These are phyloP conservation scores for Sporisorium reilianum DNA, from an alignment of 1,284 basidiomycete genomes.

Conservation along the genomic window DNA sequence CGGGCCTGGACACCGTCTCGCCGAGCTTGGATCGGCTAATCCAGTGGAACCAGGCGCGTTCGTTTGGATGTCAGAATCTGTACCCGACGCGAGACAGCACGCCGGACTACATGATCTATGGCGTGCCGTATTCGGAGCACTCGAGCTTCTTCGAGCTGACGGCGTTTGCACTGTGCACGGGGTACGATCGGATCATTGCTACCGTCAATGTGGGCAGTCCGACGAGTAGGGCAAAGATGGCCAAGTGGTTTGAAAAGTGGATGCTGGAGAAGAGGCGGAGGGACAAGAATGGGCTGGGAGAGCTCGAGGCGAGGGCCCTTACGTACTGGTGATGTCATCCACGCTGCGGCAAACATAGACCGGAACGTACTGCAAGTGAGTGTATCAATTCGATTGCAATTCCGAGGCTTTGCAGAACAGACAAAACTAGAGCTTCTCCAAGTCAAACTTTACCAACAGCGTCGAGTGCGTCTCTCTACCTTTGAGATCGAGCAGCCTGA, in stretches of 20 bases:
- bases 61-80: conserved; percentile 79
- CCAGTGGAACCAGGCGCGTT: conserved; percentile 75
- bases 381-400: not conserved
- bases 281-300: conserved; percentile 33
- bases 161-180: conserved; percentile 82
- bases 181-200: conserved; percentile 88
- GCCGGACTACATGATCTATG: conserved; percentile 77
- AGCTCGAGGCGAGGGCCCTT: conserved; percentile 32
- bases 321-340: conserved; percentile 47
- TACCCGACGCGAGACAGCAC: conserved; percentile 81
- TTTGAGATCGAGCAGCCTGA: conserved; percentile 74
- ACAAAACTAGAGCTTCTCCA: conserved; percentile 24
- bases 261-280: conserved; percentile 49
- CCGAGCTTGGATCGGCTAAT: conserved; percentile 70
- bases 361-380: not conserved
- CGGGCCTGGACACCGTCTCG: conserved; percentile 74
- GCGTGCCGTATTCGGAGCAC: conserved; percentile 96
- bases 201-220: conserved; percentile 93
- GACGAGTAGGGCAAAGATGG: conserved; percentile 70
- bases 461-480: conserved; percentile 72
- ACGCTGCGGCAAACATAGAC: conserved; percentile 3
- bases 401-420: not conserved
- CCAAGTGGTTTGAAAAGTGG: conserved; percentile 65
- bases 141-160: conserved; percentile 78
- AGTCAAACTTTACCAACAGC: conserved; percentile 47